These are phyloP conservation scores for Sideroxylon spinosum DNA, from an alignment of 179 eudicot genomes.

Conservation along the genomic window DNA sequence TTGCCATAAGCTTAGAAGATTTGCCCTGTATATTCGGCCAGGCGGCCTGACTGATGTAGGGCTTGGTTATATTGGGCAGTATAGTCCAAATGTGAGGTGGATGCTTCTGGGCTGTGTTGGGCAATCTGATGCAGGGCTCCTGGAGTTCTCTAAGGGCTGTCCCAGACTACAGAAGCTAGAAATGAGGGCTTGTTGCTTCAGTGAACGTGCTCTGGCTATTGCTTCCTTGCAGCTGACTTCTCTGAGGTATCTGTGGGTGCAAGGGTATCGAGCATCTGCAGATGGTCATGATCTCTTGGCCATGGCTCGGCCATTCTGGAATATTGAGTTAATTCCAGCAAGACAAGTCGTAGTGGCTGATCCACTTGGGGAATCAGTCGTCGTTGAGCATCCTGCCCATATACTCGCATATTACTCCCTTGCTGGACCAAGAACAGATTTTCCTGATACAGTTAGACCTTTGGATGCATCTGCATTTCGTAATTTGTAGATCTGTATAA, in stretches of 20 bases:
- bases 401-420: conserved; percentile 83
- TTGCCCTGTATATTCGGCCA: conserved; percentile 69
- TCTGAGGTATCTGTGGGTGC: conserved; percentile 90
- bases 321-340: conserved; percentile 74
- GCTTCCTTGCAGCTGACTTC: conserved; percentile 48
- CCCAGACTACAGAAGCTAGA: conserved; percentile 79
- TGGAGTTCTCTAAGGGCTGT: conserved; percentile 70
- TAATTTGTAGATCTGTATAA: conserved; percentile 8
- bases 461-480: conserved; percentile 21
- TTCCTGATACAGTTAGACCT: conserved; percentile 54
- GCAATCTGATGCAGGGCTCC: conserved; percentile 68
- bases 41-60: conserved; percentile 85
- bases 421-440: conserved; percentile 70
- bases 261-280: conserved; percentile 57
- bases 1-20: conserved; percentile 58
- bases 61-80: conserved; percentile 60
- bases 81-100: conserved; percentile 69
- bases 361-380: conserved; percentile 28
- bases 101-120: conserved; percentile 84
- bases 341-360: conserved; percentile 31
- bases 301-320: conserved; percentile 72
- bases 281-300: conserved; percentile 41
- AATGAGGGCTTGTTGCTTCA: conserved; percentile 74
- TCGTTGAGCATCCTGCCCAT: conserved; percentile 61
- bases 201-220: conserved; percentile 63